A percentile compares a stretch with the other conserved stretches of the same genome.
Evolutionary conservation across 371 early-diverging fungal genomes (phyloP).

Genomic region (Saksenaea vasiformis): DNA sequence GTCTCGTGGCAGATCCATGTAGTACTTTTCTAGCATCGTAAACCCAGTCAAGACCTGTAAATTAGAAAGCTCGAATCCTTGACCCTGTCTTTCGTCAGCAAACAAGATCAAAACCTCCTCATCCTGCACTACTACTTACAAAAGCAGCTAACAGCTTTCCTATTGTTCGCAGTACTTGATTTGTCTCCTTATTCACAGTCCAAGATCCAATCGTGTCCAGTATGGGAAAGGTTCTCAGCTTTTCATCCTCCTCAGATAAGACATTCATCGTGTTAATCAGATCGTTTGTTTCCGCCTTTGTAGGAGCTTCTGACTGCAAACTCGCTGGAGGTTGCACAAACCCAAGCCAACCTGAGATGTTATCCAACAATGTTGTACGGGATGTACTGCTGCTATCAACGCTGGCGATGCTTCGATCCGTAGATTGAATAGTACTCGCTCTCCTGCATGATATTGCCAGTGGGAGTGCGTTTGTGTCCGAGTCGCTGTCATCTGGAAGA

Average conservation of each 20-base stretch:
- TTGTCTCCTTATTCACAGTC: conserved; percentile 61
- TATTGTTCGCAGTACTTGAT: conserved; percentile 67
- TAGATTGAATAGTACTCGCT: background rate
- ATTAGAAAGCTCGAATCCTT: conserved; percentile 81
- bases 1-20: conserved; percentile 45
- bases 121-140: conserved; percentile 39
- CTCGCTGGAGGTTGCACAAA: background rate
- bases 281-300: background rate
- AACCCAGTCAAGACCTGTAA: conserved; percentile 77
- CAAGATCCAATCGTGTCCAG: conserved; percentile 47
- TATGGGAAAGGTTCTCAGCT: conserved; percentile 28
- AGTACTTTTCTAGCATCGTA: conserved; percentile 65
- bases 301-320: conserved; percentile 12
- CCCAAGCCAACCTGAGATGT: conserved; percentile 11
- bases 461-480: background rate
- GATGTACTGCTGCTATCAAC: background rate
- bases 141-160: conserved; percentile 67
- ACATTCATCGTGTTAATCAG: background rate
- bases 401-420: background rate
- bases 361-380: background rate
- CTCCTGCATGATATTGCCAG: background rate
- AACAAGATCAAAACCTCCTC: background rate
- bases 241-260: conserved; percentile 33
- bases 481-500: conserved; percentile 21
- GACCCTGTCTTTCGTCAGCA: conserved; percentile 40